Base-by-base conservation (phyloP, 768 basidiomycete genomes). In the Macrolepiota fuliginosa region DNA sequence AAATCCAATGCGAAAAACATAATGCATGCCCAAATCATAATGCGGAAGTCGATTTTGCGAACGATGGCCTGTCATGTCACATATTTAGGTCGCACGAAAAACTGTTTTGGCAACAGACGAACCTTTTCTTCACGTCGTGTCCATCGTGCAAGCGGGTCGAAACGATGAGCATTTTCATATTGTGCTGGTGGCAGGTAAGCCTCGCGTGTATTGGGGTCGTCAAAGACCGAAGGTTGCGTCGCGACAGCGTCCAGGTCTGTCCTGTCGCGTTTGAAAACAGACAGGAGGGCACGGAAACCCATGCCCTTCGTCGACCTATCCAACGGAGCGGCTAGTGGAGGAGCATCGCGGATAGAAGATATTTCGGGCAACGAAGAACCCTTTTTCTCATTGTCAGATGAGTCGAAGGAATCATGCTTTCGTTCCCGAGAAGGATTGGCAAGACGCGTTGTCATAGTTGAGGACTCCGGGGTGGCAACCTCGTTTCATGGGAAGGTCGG, bases 111-210 rank as follows among this genome's bases (percentile, higher is more conserved):
- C 45, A 19, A 40, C n/a, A 24, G 6, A 64, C 77, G 56, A 58
- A 83, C 82, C 70, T 76, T 76, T 72, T 90, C 88, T 70, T 90
- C 87, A 42, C 84, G 69, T 82, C 83, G 88, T 9, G 88, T 89
- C 88, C 89, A 90, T 7, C 88, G 80, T 19, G 87, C 87, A 15
- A 71, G 54, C 1, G 85, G 83, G 67, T 90, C 84, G 66, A 91
- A 89, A 1, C 87, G 79, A 64, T 84, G 84, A 5, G 79, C 66
- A 65, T 87, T 88, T 71, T 89, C 87, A 60, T 84, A 88, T 56
- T 72, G 64, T 4, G 79, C 71, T 7, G 81, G 82, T 1, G 85
- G 86, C 0, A 78, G 75, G 69, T 86, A 86, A 4, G 72, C 70
- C 66, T 85, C 78, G 2, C 83, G 68, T 1, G 79, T 77, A 4